A percentile compares a stretch with the other conserved stretches of the same genome.
Conservation (phyloP, 202 grass and related monocot genomes). For the Alloteropsis angusta region DNA sequence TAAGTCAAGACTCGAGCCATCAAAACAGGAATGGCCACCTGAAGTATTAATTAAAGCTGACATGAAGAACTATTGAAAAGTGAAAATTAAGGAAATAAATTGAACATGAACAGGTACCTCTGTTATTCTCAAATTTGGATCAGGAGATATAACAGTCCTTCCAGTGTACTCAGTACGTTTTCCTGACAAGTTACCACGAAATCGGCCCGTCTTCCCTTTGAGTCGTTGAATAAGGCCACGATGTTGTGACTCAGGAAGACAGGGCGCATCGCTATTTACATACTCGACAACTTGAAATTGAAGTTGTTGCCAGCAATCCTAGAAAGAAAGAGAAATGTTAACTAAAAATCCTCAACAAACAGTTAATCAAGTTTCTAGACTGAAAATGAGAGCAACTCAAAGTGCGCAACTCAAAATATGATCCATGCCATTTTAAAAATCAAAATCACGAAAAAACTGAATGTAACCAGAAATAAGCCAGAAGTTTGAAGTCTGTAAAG, state of each 20-base stretch:
- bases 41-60: slow-evolving; percentile 28
- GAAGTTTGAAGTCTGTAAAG: neutral
- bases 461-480: neutral
- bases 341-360: slow-evolving; percentile 5
- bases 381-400: slow-evolving; percentile 5
- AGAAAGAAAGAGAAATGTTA: slow-evolving; percentile 20
- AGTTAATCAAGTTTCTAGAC: neutral
- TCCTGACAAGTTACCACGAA: slow-evolving; percentile 92
- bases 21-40: slow-evolving; percentile 88
- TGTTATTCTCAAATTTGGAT: slow-evolving; percentile 95
- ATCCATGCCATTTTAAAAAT: neutral
- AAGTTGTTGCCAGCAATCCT: slow-evolving; percentile 71
- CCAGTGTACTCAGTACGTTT: slow-evolving; percentile 95
- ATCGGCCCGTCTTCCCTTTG: slow-evolving; percentile 86
- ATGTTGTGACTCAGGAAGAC: slow-evolving; percentile 53
- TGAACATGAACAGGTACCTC: slow-evolving; percentile 43
- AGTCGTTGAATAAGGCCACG: slow-evolving; percentile 78
- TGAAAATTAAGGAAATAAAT: slow-evolving; percentile 1
- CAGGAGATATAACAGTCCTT: slow-evolving; percentile 95
- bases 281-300: slow-evolving; percentile 85
- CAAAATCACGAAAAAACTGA: neutral
- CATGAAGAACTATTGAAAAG: neutral
- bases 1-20: slow-evolving; percentile 88
- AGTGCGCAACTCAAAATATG: neutral
- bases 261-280: slow-evolving; percentile 83